These are phyloP conservation scores for Collybia nuda DNA, from an alignment of 768 basidiomycete species.

Conservation along the genomic window DNA sequence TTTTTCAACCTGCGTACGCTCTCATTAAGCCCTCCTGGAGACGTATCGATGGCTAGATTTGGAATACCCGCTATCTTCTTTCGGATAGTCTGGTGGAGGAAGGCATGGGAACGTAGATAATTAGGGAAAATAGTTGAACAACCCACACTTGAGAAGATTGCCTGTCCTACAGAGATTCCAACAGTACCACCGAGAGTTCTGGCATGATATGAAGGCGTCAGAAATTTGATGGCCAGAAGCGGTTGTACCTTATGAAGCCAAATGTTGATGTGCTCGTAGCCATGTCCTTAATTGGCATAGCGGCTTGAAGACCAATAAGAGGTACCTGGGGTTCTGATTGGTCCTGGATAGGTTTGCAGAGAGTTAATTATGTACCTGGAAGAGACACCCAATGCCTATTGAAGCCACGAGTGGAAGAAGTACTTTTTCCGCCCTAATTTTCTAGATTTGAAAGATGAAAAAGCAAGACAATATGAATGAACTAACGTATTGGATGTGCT, in stretches of 20 bases:
- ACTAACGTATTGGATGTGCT: slow-evolving; percentile 52
- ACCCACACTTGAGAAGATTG: slow-evolving; percentile 63
- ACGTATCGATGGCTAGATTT: slow-evolving; percentile 36
- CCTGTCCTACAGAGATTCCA: slow-evolving; percentile 72
- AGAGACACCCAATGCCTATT: slow-evolving; percentile 63
- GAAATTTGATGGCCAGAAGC: not conserved
- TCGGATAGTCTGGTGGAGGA: slow-evolving; percentile 30
- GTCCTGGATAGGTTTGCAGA: slow-evolving; percentile 3
- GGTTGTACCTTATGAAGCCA: slow-evolving; percentile 60
- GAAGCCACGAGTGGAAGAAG: slow-evolving; percentile 68
- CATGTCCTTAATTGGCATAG: slow-evolving; percentile 88
- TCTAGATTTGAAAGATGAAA: not conserved
- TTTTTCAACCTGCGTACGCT: slow-evolving; percentile 43
- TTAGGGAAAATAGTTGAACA: not conserved
- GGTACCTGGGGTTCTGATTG: slow-evolving; percentile 43
- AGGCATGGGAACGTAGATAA: not conserved
- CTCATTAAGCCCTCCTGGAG: slow-evolving; percentile 41
- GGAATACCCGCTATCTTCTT: slow-evolving; percentile 37
- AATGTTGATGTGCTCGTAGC: slow-evolving; percentile 76
- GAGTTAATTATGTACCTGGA: slow-evolving; percentile 40
- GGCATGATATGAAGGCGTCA: slow-evolving; percentile 1
- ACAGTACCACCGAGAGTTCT: slow-evolving; percentile 77
- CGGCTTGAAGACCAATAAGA: slow-evolving; percentile 74
- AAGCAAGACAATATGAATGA: not conserved
- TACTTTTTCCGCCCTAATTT: slow-evolving; percentile 56